Percentiles rank a stretch among this genome's conserved stretches.
Evolutionary conservation across 2,329 filamentous ascomycete genomes (phyloP).

Genomic region (Blastomyces gilchristii): DNA sequence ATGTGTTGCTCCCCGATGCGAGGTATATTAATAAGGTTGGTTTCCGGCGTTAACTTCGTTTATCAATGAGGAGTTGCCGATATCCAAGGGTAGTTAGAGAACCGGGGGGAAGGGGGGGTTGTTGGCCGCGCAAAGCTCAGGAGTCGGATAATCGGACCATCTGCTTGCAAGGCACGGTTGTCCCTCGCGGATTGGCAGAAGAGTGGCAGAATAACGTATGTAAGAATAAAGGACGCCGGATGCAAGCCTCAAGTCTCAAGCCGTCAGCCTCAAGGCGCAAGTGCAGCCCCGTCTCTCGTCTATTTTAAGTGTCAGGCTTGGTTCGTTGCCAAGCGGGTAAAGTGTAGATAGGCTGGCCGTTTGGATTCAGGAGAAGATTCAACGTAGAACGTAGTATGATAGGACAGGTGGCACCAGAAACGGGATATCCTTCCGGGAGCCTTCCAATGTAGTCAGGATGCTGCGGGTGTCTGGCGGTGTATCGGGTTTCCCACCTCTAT

Average conservation of each 20-base stretch:
- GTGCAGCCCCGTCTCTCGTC: neutral
- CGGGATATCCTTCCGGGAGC: neutral
- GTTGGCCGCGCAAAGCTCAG: neutral
- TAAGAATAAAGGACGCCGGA: neutral
- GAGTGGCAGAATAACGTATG: neutral
- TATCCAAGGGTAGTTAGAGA: neutral
- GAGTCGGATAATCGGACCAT: constrained; percentile 1
- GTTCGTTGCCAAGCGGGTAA: neutral
- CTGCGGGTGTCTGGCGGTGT: neutral
- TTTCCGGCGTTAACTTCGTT: neutral
- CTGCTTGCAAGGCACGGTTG: neutral
- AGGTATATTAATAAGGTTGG: no score
- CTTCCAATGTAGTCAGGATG: neutral
- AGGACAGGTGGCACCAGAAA: neutral
- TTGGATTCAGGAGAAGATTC: neutral
- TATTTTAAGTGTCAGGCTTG: neutral
- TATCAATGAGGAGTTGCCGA: neutral
- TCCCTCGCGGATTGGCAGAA: neutral
- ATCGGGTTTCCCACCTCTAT: neutral
- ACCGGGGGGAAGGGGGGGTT: neutral
- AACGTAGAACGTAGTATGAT: neutral
- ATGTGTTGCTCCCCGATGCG: neutral
- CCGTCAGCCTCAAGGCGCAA: neutral
- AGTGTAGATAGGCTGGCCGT: neutral
- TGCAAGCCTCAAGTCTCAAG: neutral